Evolutionary conservation across 1,284 basidiomycete genomes (phyloP).

Genomic region (Pseudozyma hubeiensis): DNA sequence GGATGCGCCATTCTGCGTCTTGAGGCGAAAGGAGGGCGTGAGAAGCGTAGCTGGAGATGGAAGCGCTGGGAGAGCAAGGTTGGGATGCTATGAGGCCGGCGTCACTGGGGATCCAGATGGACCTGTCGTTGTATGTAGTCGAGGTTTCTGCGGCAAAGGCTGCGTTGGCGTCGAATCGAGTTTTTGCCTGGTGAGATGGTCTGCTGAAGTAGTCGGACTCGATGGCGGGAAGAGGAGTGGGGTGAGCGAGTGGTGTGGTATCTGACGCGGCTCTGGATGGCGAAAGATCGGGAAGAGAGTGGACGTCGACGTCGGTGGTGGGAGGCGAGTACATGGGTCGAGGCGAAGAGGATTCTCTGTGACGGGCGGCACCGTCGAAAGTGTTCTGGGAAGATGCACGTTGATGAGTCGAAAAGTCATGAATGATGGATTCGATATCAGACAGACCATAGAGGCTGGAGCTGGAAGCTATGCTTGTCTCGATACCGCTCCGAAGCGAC

Average conservation of each 20-base stretch:
- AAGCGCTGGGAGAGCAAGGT: constrained; percentile 45
- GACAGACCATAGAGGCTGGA: constrained; percentile 34
- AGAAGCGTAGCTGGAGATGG: constrained; percentile 37
- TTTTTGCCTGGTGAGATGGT: background rate
- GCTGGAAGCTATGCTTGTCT: constrained; percentile 46
- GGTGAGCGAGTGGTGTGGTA: constrained; percentile 28
- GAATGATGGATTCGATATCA: constrained; percentile 38
- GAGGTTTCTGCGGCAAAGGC: background rate
- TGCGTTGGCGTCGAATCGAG: background rate
- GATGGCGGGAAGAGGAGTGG: constrained; percentile 2
- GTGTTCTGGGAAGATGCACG: background rate
- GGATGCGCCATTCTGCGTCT: background rate
- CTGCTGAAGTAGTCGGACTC: constrained; percentile 33
- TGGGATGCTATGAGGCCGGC: constrained; percentile 39
- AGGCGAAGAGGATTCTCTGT: background rate
- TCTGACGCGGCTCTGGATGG: constrained; percentile 23
- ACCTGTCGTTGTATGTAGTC: background rate
- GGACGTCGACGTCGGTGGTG: constrained; percentile 40
- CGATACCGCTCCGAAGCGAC: constrained; percentile 51
- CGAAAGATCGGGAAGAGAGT: constrained; percentile 21
- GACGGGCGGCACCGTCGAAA: background rate
- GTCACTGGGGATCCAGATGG: constrained; percentile 36
- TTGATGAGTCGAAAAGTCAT: constrained; percentile 8
- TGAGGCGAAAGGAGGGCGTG: constrained; percentile 21
- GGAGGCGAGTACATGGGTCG: constrained; percentile 51